Conservation (phyloP, 768 basidiomycete species). For the Termitomyces sp. region DNA sequence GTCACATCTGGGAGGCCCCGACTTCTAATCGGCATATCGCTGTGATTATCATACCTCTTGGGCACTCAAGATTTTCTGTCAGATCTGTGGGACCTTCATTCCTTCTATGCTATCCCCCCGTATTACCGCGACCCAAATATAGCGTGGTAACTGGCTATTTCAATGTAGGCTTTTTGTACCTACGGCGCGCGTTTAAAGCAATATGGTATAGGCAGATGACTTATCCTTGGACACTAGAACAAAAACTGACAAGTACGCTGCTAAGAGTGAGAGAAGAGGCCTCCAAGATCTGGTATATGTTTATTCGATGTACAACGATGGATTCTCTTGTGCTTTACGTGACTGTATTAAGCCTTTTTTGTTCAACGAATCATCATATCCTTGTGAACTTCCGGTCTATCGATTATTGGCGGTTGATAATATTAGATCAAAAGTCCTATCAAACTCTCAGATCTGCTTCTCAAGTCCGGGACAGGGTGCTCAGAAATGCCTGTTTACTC, state of each 20-base stretch:
- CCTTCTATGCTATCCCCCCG: neutral
- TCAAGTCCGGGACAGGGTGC: constrained; percentile 2
- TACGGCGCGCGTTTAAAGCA: neutral
- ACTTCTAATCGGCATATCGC: constrained; percentile 11
- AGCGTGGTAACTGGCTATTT: neutral
- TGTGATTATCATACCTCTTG: neutral
- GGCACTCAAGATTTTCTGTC: neutral
- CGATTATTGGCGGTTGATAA: neutral
- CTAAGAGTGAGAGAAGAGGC: neutral
- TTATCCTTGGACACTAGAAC: constrained; percentile 1
- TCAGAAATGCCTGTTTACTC: constrained; percentile 4
- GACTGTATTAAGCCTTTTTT: constrained; percentile 14
- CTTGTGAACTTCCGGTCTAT: constrained; percentile 5
- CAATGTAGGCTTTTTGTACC: neutral
- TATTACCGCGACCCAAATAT: neutral
- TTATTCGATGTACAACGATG: neutral
- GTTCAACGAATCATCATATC: constrained; percentile 6
- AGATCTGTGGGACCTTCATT: neutral
- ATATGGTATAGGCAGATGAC: neutral
- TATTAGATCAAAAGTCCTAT: constrained; percentile 5
- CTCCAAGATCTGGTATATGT: constrained; percentile 6
- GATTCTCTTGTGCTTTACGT: constrained; percentile 7
- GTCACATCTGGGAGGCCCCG: neutral
- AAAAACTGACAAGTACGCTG: neutral
- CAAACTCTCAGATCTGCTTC: constrained; percentile 10